Conservation (phyloP, 2,329 filamentous ascomycete genomes). For the Penicillium paneum region DNA sequence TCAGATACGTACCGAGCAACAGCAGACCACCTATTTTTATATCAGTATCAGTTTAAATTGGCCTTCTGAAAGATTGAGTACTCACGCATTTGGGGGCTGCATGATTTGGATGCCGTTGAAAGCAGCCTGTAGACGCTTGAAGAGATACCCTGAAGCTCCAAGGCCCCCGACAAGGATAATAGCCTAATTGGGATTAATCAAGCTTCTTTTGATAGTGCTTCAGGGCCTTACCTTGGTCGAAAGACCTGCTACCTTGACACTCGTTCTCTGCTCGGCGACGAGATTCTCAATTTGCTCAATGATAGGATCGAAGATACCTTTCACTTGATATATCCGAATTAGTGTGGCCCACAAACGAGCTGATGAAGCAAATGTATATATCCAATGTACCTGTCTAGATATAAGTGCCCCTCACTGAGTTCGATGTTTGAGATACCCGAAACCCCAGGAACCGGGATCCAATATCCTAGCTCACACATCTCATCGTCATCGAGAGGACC, state of each 20-base stretch:
- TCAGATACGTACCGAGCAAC: slow-evolving; percentile 20
- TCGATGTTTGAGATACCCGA: slow-evolving; percentile 20
- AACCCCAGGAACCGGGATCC: slow-evolving; percentile 24
- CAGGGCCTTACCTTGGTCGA: slow-evolving; percentile 4
- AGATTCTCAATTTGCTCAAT: slow-evolving; percentile 25
- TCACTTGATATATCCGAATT: slow-evolving; percentile 10
- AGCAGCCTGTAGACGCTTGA: slow-evolving; percentile 23
- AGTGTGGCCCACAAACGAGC: not conserved
- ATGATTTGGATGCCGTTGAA: slow-evolving; percentile 30
- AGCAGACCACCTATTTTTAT: slow-evolving; percentile 24
- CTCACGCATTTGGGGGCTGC: slow-evolving; percentile 32
- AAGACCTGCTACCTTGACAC: not conserved
- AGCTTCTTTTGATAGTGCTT: not conserved
- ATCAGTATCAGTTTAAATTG: not conserved
- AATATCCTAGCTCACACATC: slow-evolving; percentile 21
- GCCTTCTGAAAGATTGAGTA: not conserved
- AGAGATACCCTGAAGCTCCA: slow-evolving; percentile 38
- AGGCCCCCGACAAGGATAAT: slow-evolving; percentile 43
- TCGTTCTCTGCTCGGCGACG: slow-evolving; percentile 21
- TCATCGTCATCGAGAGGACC: slow-evolving; percentile 23
- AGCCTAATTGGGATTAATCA: slow-evolving; percentile 10
- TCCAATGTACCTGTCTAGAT: slow-evolving; percentile 18
- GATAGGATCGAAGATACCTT: slow-evolving; percentile 30
- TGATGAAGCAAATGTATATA: not conserved
- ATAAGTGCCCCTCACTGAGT: slow-evolving; percentile 20